A percentile compares a stretch with the other conserved stretches of the same genome.
phyloP scores from a whole-genome alignment of 2,329 filamentous ascomycete genomes.

The Dactylonectria estremocensis region DNA sequence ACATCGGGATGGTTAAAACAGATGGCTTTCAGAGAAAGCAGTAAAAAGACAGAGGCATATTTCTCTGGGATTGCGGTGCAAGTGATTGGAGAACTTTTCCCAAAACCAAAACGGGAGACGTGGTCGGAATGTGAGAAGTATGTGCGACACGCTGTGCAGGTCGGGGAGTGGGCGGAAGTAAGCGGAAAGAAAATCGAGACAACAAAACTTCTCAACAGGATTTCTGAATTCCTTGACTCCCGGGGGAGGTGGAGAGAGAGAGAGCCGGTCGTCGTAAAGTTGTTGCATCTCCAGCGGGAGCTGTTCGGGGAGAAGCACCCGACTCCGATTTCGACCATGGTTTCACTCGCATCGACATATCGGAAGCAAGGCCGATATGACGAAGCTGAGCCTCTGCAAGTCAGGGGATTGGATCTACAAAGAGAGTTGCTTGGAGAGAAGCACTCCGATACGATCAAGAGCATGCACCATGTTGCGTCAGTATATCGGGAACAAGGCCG shows the following conservation, averaged over 20 bases:
- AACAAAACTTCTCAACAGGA: conserved; percentile 32
- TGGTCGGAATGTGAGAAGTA: conserved; percentile 48
- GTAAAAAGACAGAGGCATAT: conserved; percentile 5
- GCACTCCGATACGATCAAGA: not conserved
- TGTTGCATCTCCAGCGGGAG: not conserved
- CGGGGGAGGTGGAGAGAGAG: conserved; percentile 39
- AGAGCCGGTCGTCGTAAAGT: not conserved
- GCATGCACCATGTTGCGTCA: no score
- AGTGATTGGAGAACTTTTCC: conserved; percentile 43
- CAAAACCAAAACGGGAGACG: conserved; percentile 23
- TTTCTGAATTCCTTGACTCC: conserved; percentile 42
- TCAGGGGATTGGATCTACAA: not conserved
- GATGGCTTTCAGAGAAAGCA: no score
- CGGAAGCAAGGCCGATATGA: not conserved
- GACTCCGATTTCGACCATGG: conserved; percentile 11
- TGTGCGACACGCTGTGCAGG: conserved; percentile 47
- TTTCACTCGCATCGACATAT: not conserved
- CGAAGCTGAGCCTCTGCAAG: not conserved
- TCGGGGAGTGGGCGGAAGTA: conserved; percentile 44
- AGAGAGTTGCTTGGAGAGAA: not conserved
- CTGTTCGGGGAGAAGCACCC: conserved; percentile 25
- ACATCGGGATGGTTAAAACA: not conserved
- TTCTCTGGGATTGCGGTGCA: conserved; percentile 45
- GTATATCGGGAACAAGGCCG: no score
- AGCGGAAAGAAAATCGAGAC: conserved; percentile 33